phyloP scores from a whole-genome alignment of 768 basidiomycete genomes.

The Boletus vermiculosoides region DNA sequence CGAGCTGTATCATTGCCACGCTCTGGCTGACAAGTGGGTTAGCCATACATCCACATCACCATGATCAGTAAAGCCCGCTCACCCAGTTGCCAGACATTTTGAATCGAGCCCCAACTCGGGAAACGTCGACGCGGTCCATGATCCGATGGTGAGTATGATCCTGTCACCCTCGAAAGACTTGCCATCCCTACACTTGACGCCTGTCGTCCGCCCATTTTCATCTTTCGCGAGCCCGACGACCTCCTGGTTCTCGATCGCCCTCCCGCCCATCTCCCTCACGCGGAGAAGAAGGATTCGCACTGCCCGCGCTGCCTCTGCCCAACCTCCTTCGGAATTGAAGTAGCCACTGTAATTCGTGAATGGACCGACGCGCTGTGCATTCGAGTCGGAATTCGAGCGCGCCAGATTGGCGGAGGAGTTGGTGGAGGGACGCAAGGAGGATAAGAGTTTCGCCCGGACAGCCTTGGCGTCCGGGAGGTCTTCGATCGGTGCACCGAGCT shows the following conservation, averaged over 20 bases:
- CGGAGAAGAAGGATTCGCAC: constrained; percentile 51
- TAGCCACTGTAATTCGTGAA: constrained; percentile 47
- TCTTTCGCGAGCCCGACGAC: constrained; percentile 50
- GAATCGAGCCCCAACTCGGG: constrained; percentile 51
- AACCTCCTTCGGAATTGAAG: constrained; percentile 76
- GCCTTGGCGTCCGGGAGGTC: constrained; percentile 16
- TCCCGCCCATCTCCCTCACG: constrained; percentile 60
- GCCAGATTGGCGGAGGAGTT: not conserved
- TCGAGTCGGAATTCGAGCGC: not conserved
- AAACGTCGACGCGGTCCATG: constrained; percentile 85
- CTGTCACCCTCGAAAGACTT: constrained; percentile 51
- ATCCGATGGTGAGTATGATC: constrained; percentile 71
- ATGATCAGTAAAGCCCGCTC: constrained; percentile 16
- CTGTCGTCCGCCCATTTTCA: constrained; percentile 43
- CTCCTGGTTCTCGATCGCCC: constrained; percentile 54
- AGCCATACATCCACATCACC: not conserved
- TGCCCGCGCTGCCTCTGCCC: constrained; percentile 78
- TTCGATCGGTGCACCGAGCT: constrained; percentile 51
- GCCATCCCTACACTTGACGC: constrained; percentile 65
- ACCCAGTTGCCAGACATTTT: constrained; percentile 81
- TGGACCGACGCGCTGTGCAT: constrained; percentile 13
- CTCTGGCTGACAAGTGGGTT: constrained; percentile 56
- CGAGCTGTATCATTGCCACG: constrained; percentile 76
- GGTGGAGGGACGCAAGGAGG: constrained; percentile 2
- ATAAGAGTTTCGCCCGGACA: constrained; percentile 19